These are phyloP conservation scores for Geosmithia putterillii DNA, from an alignment of 2,329 filamentous ascomycete genomes.

Conservation along the genomic window DNA sequence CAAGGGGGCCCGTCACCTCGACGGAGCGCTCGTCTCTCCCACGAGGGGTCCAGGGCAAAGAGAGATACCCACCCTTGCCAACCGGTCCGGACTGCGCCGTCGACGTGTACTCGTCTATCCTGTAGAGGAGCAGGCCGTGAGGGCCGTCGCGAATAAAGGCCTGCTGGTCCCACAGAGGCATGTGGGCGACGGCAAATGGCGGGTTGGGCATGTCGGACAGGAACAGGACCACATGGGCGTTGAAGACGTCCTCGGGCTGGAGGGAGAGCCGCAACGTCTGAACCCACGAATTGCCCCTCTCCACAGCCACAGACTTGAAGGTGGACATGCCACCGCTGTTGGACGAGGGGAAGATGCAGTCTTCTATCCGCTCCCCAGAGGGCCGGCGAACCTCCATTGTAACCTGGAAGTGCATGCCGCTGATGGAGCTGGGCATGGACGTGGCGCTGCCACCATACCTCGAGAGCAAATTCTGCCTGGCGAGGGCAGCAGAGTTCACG, in stretches of 20 bases:
- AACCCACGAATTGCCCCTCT: constrained; percentile 74
- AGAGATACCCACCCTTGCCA: constrained; percentile 79
- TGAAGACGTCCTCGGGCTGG: constrained; percentile 65
- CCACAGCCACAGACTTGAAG: constrained; percentile 75
- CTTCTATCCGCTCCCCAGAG: constrained; percentile 70
- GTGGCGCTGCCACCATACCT: constrained; percentile 63
- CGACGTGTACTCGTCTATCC: constrained; percentile 82
- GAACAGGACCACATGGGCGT: constrained; percentile 80
- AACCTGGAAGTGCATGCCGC: constrained; percentile 69
- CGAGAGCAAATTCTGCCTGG: constrained; percentile 59
- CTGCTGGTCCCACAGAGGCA: constrained; percentile 86
- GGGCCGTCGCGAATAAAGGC: constrained; percentile 81
- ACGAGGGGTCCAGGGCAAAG: constrained; percentile 64
- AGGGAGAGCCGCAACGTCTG: constrained; percentile 77
- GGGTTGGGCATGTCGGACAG: constrained; percentile 76
- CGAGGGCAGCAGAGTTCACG: constrained; percentile 64
- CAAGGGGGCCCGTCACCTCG: constrained; percentile 69
- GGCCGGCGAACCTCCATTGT: constrained; percentile 77
- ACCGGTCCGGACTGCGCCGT: constrained; percentile 45
- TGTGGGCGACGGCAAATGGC: constrained; percentile 83
- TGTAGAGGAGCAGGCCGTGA: constrained; percentile 74
- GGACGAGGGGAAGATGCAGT: constrained; percentile 77
- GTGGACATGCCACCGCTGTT: constrained; percentile 69
- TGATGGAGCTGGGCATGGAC: constrained; percentile 47
- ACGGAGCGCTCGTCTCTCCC: constrained; percentile 55